These are phyloP conservation scores for Limtongozyma cylindracea DNA, from an alignment of 805 yeast species.

Conservation along the genomic window DNA sequence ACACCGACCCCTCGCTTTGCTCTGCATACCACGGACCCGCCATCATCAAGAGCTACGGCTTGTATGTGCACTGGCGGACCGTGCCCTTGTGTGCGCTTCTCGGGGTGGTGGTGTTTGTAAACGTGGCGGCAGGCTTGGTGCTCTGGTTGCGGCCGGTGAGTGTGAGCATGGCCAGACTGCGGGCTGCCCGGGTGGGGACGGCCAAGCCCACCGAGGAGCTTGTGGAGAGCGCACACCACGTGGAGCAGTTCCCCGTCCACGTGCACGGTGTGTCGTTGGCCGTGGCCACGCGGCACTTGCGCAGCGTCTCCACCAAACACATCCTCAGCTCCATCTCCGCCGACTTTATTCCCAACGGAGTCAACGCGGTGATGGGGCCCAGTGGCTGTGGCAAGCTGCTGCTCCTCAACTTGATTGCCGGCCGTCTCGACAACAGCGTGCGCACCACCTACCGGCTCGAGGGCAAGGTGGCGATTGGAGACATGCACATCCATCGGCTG, in stretches of 20 bases:
- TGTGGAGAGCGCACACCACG: too few relatives aligned
- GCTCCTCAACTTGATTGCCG: conserved; percentile 33
- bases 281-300: too few relatives aligned
- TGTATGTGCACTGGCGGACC: conserved; percentile 33
- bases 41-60: conserved; percentile 31
- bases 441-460: conserved; percentile 4
- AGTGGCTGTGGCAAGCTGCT: conserved; percentile 66
- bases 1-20: too few relatives aligned
- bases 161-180: too few relatives aligned
- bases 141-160: conserved; percentile 24
- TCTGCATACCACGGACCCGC: conserved; percentile 24
- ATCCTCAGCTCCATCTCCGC: conserved; percentile 20
- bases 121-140: conserved; percentile 18
- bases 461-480: conserved; percentile 7
- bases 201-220: conserved; percentile 1
- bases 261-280: too few relatives aligned
- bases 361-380: conserved; percentile 62
- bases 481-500: conserved; percentile 5
- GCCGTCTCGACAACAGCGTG: conserved; percentile 17
- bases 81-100: too few relatives aligned
- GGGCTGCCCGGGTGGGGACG: too few relatives aligned
- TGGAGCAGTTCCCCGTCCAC: too few relatives aligned
- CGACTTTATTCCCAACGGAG: conserved; percentile 21
- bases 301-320: too few relatives aligned
- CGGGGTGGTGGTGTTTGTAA: conserved; percentile 25